Percentiles rank a stretch among this genome's conserved stretches.
Conservation (phyloP, 2,329 filamentous ascomycete genomes). For the Lojkania enalia region DNA sequence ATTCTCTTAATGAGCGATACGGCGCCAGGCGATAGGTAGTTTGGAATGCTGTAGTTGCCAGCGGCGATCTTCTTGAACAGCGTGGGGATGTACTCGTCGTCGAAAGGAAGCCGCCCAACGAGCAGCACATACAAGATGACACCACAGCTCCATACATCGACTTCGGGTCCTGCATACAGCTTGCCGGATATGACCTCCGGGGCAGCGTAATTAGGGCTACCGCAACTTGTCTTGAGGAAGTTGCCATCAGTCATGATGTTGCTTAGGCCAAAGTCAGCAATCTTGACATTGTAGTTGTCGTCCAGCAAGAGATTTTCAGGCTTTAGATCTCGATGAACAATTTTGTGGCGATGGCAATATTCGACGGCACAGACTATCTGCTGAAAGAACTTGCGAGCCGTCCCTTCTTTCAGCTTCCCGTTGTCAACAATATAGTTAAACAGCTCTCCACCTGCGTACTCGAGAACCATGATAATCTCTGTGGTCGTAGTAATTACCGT, state of each 20-base stretch:
- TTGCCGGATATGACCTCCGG: conserved; percentile 98
- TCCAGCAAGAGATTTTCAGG: conserved; percentile 96
- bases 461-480: conserved; percentile 99
- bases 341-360: conserved; percentile 98
- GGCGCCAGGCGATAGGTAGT: conserved; percentile 86
- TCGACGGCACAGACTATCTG: conserved; percentile 99
- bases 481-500: conserved; percentile 93
- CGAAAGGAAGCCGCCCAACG: conserved; percentile 80
- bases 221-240: conserved; percentile 97
- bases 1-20: conserved; percentile 84
- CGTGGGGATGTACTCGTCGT: conserved; percentile 97
- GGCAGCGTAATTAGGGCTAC: conserved; percentile 96
- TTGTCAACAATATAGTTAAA: conserved; percentile 98
- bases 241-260: conserved; percentile 99
- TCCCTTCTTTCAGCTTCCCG: conserved; percentile 85
- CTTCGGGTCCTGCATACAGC: conserved; percentile 94
- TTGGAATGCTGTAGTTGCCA: conserved; percentile 88
- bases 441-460: conserved; percentile 93
- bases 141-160: conserved; percentile 97
- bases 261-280: conserved; percentile 96
- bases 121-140: conserved; percentile 75
- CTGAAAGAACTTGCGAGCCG: conserved; percentile 97
- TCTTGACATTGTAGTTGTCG: conserved; percentile 96
- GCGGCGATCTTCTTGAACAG: conserved; percentile 97
- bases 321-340: conserved; percentile 96